Evolutionary conservation across 371 early-diverging fungal genomes (phyloP).

Genomic region (Mortierella sp.): DNA sequence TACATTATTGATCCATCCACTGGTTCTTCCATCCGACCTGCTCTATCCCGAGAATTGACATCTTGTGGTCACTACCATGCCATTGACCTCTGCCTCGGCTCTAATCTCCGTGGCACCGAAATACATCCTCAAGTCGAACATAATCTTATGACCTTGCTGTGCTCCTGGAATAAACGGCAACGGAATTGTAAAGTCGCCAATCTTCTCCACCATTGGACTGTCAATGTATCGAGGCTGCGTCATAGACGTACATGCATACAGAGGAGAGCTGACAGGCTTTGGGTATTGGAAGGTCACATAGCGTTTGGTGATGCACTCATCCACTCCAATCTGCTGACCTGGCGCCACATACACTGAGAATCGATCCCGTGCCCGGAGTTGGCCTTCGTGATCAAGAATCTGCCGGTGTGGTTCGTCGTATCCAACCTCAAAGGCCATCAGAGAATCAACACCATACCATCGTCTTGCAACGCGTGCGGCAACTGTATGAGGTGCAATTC

Average conservation of each 20-base stretch:
- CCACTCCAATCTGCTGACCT: constrained; percentile 65
- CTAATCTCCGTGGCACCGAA: constrained; percentile 69
- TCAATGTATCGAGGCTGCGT: constrained; percentile 62
- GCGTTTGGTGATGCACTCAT: constrained; percentile 61
- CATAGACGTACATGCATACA: constrained; percentile 61
- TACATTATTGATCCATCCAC: not conserved
- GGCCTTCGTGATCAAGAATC: constrained; percentile 17
- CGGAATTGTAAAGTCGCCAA: constrained; percentile 67
- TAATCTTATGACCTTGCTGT: constrained; percentile 12
- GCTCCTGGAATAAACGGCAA: constrained; percentile 60
- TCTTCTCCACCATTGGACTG: constrained; percentile 58
- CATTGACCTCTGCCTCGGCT: constrained; percentile 68
- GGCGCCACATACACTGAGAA: constrained; percentile 67
- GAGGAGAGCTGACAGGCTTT: constrained; percentile 61
- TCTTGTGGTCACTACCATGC: constrained; percentile 53
- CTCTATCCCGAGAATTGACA: constrained; percentile 33
- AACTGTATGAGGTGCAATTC: constrained; percentile 19
- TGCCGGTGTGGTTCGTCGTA: constrained; percentile 22
- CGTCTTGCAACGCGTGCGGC: constrained; percentile 34
- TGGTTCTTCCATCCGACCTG: not conserved
- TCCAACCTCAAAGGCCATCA: constrained; percentile 32
- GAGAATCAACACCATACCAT: constrained; percentile 40
- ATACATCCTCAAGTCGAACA: constrained; percentile 59
- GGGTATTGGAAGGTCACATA: constrained; percentile 63
- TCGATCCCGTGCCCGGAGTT: constrained; percentile 52